Evolutionary conservation across 2,329 filamentous ascomycete species (phyloP).

Genomic region (Falciphora oryzae): DNA sequence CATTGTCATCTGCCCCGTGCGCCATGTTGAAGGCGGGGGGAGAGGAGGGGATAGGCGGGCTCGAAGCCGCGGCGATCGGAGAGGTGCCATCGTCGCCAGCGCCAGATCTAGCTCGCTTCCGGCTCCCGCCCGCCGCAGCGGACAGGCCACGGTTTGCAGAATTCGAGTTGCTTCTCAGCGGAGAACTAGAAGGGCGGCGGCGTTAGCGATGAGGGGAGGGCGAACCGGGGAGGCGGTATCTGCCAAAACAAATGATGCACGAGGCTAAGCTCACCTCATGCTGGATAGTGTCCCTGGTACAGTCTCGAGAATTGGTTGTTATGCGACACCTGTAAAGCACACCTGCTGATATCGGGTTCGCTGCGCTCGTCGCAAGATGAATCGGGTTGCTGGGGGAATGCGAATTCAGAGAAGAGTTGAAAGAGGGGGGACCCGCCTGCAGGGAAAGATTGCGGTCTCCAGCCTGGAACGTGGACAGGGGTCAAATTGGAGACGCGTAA

Average conservation of each 20-base stretch:
- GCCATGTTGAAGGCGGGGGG: conserved; percentile 59
- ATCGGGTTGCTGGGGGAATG: background rate
- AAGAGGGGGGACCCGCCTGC: conserved; percentile 10
- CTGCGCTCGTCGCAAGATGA: background rate
- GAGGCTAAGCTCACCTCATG: background rate
- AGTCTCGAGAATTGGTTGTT: background rate
- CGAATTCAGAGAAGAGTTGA: conserved; percentile 2
- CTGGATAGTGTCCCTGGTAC: background rate
- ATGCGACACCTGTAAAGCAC: background rate
- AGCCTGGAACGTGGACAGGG: background rate
- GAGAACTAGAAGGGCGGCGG: conserved; percentile 53
- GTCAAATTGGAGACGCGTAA: background rate
- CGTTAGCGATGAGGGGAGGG: background rate
- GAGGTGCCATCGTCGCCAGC: conserved; percentile 46
- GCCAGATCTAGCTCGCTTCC: conserved; percentile 48
- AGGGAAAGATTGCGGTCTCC: no score
- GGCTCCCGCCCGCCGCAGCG: conserved; percentile 36
- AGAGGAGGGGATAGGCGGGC: conserved; percentile 59
- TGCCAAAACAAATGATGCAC: background rate
- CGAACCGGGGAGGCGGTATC: background rate
- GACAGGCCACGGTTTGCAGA: conserved; percentile 71
- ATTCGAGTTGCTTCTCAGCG: conserved; percentile 71
- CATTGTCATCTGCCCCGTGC: conserved; percentile 62
- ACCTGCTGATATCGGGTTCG: background rate
- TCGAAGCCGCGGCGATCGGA: conserved; percentile 47